Base-by-base conservation (phyloP, 1,284 basidiomycete species). In the Microbotryum scabiosae region DNA sequence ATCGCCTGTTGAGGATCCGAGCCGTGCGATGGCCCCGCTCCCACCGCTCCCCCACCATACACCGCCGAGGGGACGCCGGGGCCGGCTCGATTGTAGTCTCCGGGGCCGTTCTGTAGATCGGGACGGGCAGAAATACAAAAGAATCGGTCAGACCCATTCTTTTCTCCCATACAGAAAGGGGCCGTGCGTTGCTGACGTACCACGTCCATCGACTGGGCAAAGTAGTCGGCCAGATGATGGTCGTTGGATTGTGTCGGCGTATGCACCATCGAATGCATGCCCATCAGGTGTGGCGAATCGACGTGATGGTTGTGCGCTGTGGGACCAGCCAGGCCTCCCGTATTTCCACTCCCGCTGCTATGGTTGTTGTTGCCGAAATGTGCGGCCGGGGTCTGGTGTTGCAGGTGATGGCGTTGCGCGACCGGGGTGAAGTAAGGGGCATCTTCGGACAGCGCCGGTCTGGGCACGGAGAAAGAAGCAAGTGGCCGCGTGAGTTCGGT, bases 151-250 rank as follows among this genome's bases (percentile, higher is more conserved):
- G 36, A 12, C 5, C 16, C 2, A 18, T 41, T 16, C 14, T 16
- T 10, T 18, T 41, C 14, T 9, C 36, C 36, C 14, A 18, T 18
- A 41, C 36, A 41, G 36, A 41, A 41, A 41, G 5, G 36, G 36
- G 36, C 36, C 8, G 30, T 30, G 30, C 7, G 30, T 41, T 41
- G 36, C 36, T 7, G 10, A 28, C 63, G 46, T 43, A 65, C 66
- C 18, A 67, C 28, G 32, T 67, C 66, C 54, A 67, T 54, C 20
- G 60, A 57, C 41, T 67, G 66, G 21, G 54, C 47, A 41, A 61
- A 67, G 51, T 67, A 67, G 51, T 67, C 66, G 0, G 63, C 53
- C 26, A 67, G 32, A 2, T 51, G 57, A 7, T 63, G 62, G 4
- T 25, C 16, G 16, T 16, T 46, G 43, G 56, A 49, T n/a, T 36